Evolutionary conservation across 306 rosid genomes (phyloP), one percentile per base, ranked within the genome.

Genomic region (Quercus bicolor): DNA sequence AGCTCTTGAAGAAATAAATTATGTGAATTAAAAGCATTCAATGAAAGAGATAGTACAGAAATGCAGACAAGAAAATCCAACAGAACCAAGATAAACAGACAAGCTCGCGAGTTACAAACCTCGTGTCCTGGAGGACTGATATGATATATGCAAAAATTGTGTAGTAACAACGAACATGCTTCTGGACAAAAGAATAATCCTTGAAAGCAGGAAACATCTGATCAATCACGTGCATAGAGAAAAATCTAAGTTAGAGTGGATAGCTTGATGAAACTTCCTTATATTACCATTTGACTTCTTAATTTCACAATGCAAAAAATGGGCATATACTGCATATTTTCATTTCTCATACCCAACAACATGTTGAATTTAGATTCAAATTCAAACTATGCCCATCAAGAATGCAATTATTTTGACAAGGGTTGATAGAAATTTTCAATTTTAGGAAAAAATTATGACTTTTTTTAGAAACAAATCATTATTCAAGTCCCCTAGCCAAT

Each of bases 91-190:
- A 54, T 14, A 73, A 60, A 56, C 23, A 83, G 83, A 75, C 70
- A 59, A 85, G 79, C 78, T 76, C 75, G 79, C 66, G 59, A 86
- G 62, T 83, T 77, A 88, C 88, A 81, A 85, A 95, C 99, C 99
- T 95, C 99, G 65, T 90, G 99, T 40, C 99, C 99, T 12, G 98
- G 99, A 68, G 99, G 99, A 87, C 96, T 95, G 68, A 95, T 91
- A 80, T 95, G 97, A 80, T 93, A 95, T 82, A 93, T 88, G 93
- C 99, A 95, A 83, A 95, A 95, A 85, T 95, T 95, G 91, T 95
- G 98, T 73, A 90, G 98, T 81, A 95, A 85, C 81, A 93, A 85
- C 72, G 93, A 93, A 86, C 91, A 91, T 24, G 93, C 93, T 86
- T 95, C 96, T 3, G 98, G 93, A 89, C 96, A 95, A 88, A 92